Base-by-base conservation (phyloP, 108 stramenopile genomes). In the Seminavis robusta region DNA sequence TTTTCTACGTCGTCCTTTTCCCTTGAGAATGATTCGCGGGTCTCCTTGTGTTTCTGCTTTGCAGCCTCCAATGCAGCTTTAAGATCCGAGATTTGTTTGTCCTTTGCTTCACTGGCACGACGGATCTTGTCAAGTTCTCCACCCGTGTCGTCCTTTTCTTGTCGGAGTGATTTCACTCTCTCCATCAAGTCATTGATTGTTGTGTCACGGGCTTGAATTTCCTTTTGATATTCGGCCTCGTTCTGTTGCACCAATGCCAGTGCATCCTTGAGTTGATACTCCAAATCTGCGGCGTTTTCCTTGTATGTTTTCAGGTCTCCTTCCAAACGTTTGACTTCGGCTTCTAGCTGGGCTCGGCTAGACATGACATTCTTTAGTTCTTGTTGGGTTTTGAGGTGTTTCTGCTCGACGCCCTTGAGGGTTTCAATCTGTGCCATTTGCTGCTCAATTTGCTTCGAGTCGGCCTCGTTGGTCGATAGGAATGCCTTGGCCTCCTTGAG, bases 361-460 rank as follows among this genome's bases (percentile, higher is more conserved):
- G 29, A 46, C 36, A 28, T 41, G 38, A 7, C 30, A 27, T 9
- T 5, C 27, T 7, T 46, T 30, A 46, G 26, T 9, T 46, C 11
- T 32, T 32, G 33, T 11, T 29, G 17, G 2, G 27, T 17, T 31
- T 59, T 29, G 10, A 45, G 17, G n/a, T 25, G 17, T 30, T 53
- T 62, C 30, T 52, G 52, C 59, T 28, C 24, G 19, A 53, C 60
- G n/a, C 5, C 31, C 49, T 53, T 65, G 37, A 54, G 59, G 9
- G 8, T 17, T 39, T 62, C 46, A 5, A 62, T 3, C 1, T 51
- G 21, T 3, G 43, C 10, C 21, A 65, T n/a, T 34, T 52, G 46
- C 28, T 43, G 44, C 46, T 71, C 50, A 28, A 65, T 34, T 7
- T 33, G 38, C 20, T 25, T 5, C 38, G 28, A 20, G 30, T 21